Base-by-base conservation (phyloP, 345 rosid species). In the Camelina laxa region DNA sequence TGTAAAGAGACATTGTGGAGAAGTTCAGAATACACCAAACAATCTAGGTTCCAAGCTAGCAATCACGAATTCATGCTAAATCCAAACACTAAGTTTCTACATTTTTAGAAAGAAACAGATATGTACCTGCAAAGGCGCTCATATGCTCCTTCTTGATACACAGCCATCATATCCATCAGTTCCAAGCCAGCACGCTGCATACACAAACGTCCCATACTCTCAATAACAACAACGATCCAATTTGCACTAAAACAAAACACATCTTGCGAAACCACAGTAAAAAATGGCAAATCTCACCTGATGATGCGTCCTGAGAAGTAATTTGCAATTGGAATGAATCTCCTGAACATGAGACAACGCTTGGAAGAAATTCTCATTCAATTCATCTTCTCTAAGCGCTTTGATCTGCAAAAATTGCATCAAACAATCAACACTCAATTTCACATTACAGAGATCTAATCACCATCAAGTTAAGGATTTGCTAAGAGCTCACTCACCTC, bases 91-190 rank as follows among this genome's bases (percentile, higher is more conserved):
- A 67, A 48, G 20, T 47, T 47, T 35, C 73, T 39, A 41, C 68
- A 15, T 30, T 60, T 15, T 39, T 19, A 10, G 8, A 57, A 39
- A 64, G 16, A 76, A 70, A 0, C 27, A 71, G 56, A 58, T 13
- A 36, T 20, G 77, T 75, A 92, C 99, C 99, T 90, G 91, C 99
- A 95, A 21, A 95, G 89, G 39, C 97, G 96, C 75, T 95, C 98
- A 80, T 90, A 95, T 14, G 98, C 99, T 80, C 99, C 99, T 85
- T 95, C 99, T 82, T 92, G 99, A 81, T 90, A 88, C 78, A 89
- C 87, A 39, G 98, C 96, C 99, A 95, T 95, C 93, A 95, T 91
- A 84, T 92, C 97, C 99, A 95, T 95, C 74, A 95, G 84, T 80
- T 95, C 99, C 88, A 95, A 80, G 41, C 99, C 99, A 31, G 99